Percentiles rank a stretch among this genome's conserved stretches.
These are phyloP conservation scores for Xylaria bambusicola DNA, from an alignment of 495 filamentous ascomycete genomes.

Conservation along the genomic window DNA sequence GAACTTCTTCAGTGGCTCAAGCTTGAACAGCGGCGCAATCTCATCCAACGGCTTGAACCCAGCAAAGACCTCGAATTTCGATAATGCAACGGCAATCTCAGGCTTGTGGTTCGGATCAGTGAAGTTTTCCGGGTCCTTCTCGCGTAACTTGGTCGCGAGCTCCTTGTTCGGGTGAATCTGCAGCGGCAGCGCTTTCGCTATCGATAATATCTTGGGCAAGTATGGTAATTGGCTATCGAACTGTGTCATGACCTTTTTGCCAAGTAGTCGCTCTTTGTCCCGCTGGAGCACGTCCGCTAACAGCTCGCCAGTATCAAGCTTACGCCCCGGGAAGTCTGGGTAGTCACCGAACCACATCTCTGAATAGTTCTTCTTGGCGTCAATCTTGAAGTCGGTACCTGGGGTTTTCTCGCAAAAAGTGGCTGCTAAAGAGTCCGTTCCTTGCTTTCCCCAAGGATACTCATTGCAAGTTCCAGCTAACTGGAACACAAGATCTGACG, in stretches of 20 bases:
- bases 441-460: slow-evolving; percentile 70
- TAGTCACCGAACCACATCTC: slow-evolving; percentile 86
- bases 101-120: slow-evolving; percentile 79
- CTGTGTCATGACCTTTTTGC: slow-evolving; percentile 61
- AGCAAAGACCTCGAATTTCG: slow-evolving; percentile 77
- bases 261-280: slow-evolving; percentile 64
- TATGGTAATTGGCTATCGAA: slow-evolving; percentile 70
- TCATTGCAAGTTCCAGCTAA: slow-evolving; percentile 56
- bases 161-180: slow-evolving; percentile 76
- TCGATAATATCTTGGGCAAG: slow-evolving; percentile 78
- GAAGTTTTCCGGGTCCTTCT: slow-evolving; percentile 64
- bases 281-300: slow-evolving; percentile 66
- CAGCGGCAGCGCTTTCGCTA: slow-evolving; percentile 76
- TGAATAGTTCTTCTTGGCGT: slow-evolving; percentile 64
- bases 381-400: slow-evolving; percentile 65
- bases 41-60: slow-evolving; percentile 69
- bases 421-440: slow-evolving; percentile 69
- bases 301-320: slow-evolving; percentile 61
- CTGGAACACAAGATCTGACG: slow-evolving; percentile 45
- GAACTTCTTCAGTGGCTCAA: slow-evolving; percentile 53
- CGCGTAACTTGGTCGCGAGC: slow-evolving; percentile 63
- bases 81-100: slow-evolving; percentile 75
- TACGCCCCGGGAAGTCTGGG: slow-evolving; percentile 66
- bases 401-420: slow-evolving; percentile 68
- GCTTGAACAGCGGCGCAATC: slow-evolving; percentile 60